Conservation (phyloP, 495 filamentous ascomycete species). For the Penicillium manginii region DNA sequence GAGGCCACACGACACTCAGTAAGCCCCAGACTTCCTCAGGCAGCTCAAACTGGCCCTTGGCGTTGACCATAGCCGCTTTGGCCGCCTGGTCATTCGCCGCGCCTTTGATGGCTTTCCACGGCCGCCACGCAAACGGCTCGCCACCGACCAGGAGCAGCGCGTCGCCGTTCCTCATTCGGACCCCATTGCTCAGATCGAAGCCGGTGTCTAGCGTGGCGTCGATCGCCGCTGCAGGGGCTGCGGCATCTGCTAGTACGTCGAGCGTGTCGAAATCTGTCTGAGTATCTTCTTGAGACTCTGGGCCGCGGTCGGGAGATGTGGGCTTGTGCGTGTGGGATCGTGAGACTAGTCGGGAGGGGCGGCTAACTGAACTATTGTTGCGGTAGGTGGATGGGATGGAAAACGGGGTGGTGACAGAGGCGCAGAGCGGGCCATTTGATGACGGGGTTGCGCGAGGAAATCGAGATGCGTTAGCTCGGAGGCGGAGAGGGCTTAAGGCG, state of each 20-base stretch:
- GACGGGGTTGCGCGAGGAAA: constrained; percentile 13
- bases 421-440: constrained; percentile 17
- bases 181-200: constrained; percentile 79
- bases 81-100: constrained; percentile 31
- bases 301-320: constrained; percentile 58
- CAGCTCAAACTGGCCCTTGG: constrained; percentile 81
- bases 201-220: constrained; percentile 77
- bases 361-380: constrained; percentile 33
- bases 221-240: constrained; percentile 78
- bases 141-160: constrained; percentile 78
- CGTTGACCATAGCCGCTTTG: constrained; percentile 62
- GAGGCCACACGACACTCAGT: constrained; percentile 81
- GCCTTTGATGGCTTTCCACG: constrained; percentile 59
- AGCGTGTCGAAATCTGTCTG: constrained; percentile 76
- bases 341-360: constrained; percentile 42
- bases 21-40: constrained; percentile 72
- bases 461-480: constrained; percentile 23
- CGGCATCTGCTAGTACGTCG: constrained; percentile 77
- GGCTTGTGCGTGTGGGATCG: constrained; percentile 46
- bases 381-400: constrained; percentile 23
- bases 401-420: constrained; percentile 6
- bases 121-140: constrained; percentile 86
- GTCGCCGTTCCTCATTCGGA: constrained; percentile 64
- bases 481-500: constrained; percentile 14
- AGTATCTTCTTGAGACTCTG: constrained; percentile 60